A percentile compares a stretch with the other conserved stretches of the same genome.
phyloP scores from a whole-genome alignment of 169 alveolate genomes.

The Perkinsus marinus region DNA sequence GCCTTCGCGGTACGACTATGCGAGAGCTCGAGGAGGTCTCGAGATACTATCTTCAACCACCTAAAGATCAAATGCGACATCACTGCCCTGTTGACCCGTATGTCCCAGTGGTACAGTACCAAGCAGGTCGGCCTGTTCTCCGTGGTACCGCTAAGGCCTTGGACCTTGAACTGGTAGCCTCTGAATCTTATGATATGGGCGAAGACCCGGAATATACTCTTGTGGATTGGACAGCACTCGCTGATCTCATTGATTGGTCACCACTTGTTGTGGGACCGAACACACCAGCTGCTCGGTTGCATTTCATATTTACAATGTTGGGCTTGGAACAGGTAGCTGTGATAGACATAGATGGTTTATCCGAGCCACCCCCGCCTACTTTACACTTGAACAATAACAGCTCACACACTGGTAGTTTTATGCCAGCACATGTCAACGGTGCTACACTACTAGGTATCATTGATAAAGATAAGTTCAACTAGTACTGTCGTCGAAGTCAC shows the following conservation, averaged over 20 bases:
- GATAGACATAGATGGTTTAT: neutral
- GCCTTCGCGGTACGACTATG: neutral
- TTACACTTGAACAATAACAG: neutral
- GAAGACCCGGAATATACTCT: neutral
- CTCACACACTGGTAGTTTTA: neutral
- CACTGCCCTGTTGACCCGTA: neutral
- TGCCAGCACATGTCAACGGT: neutral
- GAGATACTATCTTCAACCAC: neutral
- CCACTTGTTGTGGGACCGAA: neutral
- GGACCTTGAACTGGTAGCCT: neutral
- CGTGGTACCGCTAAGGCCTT: neutral
- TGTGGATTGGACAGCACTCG: neutral
- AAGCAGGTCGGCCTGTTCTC: neutral
- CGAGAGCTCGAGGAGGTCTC: neutral
- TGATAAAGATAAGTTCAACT: neutral
- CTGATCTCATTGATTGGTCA: neutral
- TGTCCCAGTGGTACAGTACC: neutral
- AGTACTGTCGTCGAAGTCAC: neutral
- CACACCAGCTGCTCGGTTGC: neutral
- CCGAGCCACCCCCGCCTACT: neutral
- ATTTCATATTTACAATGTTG: neutral
- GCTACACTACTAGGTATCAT: neutral
- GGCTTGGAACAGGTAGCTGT: neutral
- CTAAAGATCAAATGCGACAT: neutral
- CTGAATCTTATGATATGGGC: neutral